Evolutionary conservation across 2,329 filamentous ascomycete genomes (phyloP).

Genomic region (Teratosphaeria destructans): DNA sequence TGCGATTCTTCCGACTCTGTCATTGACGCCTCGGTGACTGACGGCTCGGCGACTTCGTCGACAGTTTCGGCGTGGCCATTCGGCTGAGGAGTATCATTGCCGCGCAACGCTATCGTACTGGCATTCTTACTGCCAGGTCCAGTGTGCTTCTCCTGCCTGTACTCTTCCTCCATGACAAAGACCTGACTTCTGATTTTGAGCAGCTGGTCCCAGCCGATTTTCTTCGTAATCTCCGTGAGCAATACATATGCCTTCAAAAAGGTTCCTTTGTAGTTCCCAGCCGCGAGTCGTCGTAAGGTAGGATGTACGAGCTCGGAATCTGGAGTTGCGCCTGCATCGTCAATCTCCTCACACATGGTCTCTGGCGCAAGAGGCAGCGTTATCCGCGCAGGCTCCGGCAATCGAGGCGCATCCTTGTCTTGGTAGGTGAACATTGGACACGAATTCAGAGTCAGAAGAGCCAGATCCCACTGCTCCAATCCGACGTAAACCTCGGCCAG

Average conservation of each 20-base stretch:
- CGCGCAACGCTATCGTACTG: constrained; percentile 67
- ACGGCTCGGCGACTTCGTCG: constrained; percentile 22
- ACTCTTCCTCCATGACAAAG: constrained; percentile 99
- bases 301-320: constrained; percentile 80
- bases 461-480: constrained; percentile 93
- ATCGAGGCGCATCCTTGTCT: constrained; percentile 88
- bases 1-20: constrained; percentile 9
- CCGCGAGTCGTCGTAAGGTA: constrained; percentile 73
- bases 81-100: constrained; percentile 47
- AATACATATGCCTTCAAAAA: constrained; percentile 92
- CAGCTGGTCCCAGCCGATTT: constrained; percentile 96
- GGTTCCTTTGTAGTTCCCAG: constrained; percentile 83
- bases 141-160: constrained; percentile 71
- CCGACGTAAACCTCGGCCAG: constrained; percentile 88
- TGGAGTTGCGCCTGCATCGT: constrained; percentile 69
- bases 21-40: constrained; percentile 24
- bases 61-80: constrained; percentile 31
- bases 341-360: constrained; percentile 88
- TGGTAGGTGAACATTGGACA: constrained; percentile 99
- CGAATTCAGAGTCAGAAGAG: constrained; percentile 88
- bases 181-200: constrained; percentile 91
- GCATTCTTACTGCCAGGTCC: constrained; percentile 54
- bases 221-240: constrained; percentile 87
- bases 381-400: constrained; percentile 86
- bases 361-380: constrained; percentile 79